Evolutionary conservation across 116 monocot species (phyloP).

Genomic region (Zostera marina): DNA sequence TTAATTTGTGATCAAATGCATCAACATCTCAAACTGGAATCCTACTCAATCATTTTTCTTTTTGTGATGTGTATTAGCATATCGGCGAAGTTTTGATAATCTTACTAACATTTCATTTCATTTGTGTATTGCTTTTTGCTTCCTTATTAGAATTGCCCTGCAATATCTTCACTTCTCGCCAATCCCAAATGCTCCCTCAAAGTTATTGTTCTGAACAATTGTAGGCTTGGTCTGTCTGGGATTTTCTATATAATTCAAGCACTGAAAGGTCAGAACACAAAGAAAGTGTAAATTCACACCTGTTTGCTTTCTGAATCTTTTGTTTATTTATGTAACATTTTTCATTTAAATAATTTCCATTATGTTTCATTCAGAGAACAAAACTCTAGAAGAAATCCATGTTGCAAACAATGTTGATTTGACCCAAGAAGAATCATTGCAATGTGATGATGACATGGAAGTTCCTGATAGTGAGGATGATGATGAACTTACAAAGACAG

Average conservation of each 20-base stretch:
- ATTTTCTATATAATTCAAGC: slow-evolving; percentile 40
- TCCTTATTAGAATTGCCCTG: slow-evolving; percentile 32
- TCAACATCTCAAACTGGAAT: too few species aligned
- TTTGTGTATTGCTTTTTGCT: neutral
- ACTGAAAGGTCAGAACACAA: slow-evolving; percentile 38
- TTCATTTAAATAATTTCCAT: neutral
- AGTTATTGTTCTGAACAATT: slow-evolving; percentile 46
- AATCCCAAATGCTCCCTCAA: slow-evolving; percentile 45
- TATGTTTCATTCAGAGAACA: slow-evolving; percentile 31
- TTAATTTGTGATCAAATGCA: neutral
- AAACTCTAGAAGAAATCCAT: slow-evolving; percentile 62
- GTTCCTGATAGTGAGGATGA: slow-evolving; percentile 67
- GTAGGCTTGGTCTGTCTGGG: slow-evolving; percentile 60
- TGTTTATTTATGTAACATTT: neutral
- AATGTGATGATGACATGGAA: slow-evolving; percentile 20
- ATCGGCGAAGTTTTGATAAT: neutral
- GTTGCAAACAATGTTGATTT: slow-evolving; percentile 46
- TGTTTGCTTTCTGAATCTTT: neutral
- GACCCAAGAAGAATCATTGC: slow-evolving; percentile 16
- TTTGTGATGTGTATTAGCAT: neutral
- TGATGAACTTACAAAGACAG: slow-evolving; percentile 29
- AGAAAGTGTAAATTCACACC: neutral
- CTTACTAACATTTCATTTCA: neutral
- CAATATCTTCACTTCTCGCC: slow-evolving; percentile 28
- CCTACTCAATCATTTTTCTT: too few species aligned